A percentile compares a stretch with the other conserved stretches of the same genome.
Evolutionary conservation across 345 rosid genomes (phyloP).

Genomic region (Gynandropsis gynandra): DNA sequence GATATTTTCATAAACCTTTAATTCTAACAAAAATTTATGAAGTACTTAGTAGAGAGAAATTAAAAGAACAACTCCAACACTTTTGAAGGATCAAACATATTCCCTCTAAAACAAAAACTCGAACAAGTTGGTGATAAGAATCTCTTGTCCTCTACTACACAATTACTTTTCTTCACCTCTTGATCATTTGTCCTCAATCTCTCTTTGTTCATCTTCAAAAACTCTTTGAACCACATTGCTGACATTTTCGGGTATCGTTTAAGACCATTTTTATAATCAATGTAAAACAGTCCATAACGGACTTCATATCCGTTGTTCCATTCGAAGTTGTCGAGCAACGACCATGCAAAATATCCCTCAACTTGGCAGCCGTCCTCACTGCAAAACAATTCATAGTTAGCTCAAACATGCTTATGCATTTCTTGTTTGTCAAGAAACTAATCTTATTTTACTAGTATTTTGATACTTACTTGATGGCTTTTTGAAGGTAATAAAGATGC

Average conservation of each 20-base stretch:
- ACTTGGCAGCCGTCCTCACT: conserved; percentile 45
- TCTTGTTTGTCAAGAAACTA: conserved; percentile 9
- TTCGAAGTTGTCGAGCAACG: conserved; percentile 57
- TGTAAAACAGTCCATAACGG: conserved; percentile 43
- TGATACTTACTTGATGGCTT: conserved; percentile 26
- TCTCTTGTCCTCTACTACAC: conserved; percentile 22
- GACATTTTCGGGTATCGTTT: conserved; percentile 58
- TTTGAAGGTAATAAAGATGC: conserved; percentile 31
- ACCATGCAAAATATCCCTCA: conserved; percentile 53
- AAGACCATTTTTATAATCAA: conserved; percentile 42
- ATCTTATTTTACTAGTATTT: not conserved
- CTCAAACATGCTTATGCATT: not conserved
- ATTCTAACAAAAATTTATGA: too few species aligned
- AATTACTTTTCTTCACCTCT: conserved; percentile 17
- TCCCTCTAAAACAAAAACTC: conserved; percentile 25
- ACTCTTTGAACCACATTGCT: conserved; percentile 53
- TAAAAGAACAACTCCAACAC: conserved; percentile 24
- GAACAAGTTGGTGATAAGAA: conserved; percentile 23
- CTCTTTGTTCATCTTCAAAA: conserved; percentile 36
- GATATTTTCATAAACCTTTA: too few species aligned
- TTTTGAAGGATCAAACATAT: conserved; percentile 31
- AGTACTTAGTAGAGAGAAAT: too few species aligned
- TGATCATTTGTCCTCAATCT: conserved; percentile 13
- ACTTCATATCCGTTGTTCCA: conserved; percentile 49
- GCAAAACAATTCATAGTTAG: conserved; percentile 11